Percentiles rank a stretch among this genome's conserved stretches.
Conservation (phyloP, 331 rosid species). For the Stylosanthes scabra region DNA sequence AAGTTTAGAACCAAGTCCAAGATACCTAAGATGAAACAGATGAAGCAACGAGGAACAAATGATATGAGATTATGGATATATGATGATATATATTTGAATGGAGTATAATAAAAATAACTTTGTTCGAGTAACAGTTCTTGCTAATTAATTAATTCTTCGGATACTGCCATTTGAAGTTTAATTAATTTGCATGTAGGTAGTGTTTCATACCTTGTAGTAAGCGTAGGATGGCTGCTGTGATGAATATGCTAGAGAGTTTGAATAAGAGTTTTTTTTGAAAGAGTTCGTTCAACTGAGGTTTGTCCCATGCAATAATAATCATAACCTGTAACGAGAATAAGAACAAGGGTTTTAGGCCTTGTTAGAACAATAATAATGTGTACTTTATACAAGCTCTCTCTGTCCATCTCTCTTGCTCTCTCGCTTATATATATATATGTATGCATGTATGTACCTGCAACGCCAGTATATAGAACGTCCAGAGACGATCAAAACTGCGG, state of each 20-base stretch:
- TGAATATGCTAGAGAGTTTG: conserved; percentile 83
- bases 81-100: too few species aligned
- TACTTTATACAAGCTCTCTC: background rate
- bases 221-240: conserved; percentile 94
- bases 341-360: conserved; percentile 6
- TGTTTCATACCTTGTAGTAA: conserved; percentile 79
- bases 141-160: too few species aligned
- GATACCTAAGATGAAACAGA: conserved; percentile 62
- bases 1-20: conserved; percentile 80
- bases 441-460: conserved; percentile 59
- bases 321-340: conserved; percentile 59
- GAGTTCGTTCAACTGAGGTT: conserved; percentile 56
- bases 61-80: too few species aligned
- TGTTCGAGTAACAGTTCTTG: too few species aligned
- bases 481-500: conserved; percentile 89
- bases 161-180: too few species aligned
- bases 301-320: conserved; percentile 78
- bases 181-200: conserved; percentile 24
- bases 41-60: conserved; percentile 29
- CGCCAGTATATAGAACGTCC: conserved; percentile 92
- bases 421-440: too few species aligned
- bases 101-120: too few species aligned
- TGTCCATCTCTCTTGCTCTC: too few species aligned
- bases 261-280: conserved; percentile 65
- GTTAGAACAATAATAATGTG: conserved; percentile 36